phyloP scores from a whole-genome alignment of 2,329 filamentous ascomycete genomes.

The Geoglossum cookeanum region DNA sequence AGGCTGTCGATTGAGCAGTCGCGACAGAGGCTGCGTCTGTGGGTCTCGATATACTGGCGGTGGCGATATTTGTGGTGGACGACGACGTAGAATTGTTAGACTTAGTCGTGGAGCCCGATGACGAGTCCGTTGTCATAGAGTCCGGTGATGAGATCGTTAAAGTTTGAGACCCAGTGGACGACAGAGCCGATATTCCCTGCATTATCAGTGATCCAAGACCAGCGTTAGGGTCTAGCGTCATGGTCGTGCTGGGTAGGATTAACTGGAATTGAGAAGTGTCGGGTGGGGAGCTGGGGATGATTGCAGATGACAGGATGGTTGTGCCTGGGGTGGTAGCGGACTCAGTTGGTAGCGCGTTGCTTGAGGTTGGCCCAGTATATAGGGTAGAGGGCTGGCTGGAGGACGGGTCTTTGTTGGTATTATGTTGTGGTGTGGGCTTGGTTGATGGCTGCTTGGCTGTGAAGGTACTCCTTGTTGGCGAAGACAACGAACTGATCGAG shows the following conservation, averaged over 20 bases:
- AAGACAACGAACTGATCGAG: not conserved
- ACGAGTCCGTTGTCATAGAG: too few relatives aligned
- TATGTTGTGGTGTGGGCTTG: not conserved
- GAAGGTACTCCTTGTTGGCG: not conserved
- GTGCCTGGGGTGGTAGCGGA: too few relatives aligned
- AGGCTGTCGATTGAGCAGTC: too few relatives aligned
- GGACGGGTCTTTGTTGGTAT: too few relatives aligned
- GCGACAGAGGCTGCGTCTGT: not conserved
- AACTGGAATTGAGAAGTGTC: not conserved
- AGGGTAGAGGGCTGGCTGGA: not conserved
- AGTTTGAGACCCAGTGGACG: too few relatives aligned
- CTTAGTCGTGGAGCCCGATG: too few relatives aligned
- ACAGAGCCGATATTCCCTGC: not conserved
- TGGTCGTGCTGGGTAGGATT: not conserved
- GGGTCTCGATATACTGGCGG: not conserved
- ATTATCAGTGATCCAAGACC: not conserved
- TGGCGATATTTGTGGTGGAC: too few relatives aligned
- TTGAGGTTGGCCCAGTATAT: not conserved
- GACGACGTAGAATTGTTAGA: too few relatives aligned
- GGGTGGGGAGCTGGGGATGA: not conserved
- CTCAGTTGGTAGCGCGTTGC: too few relatives aligned
- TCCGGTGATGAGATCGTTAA: too few relatives aligned
- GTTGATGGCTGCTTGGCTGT: not conserved
- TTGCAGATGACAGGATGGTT: too few relatives aligned
- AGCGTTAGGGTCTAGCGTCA: not conserved